Percentiles rank a stretch among this genome's conserved stretches.
Conservation (phyloP, 2,329 filamentous ascomycete genomes). For the Arthrobotrys entomopaga region DNA sequence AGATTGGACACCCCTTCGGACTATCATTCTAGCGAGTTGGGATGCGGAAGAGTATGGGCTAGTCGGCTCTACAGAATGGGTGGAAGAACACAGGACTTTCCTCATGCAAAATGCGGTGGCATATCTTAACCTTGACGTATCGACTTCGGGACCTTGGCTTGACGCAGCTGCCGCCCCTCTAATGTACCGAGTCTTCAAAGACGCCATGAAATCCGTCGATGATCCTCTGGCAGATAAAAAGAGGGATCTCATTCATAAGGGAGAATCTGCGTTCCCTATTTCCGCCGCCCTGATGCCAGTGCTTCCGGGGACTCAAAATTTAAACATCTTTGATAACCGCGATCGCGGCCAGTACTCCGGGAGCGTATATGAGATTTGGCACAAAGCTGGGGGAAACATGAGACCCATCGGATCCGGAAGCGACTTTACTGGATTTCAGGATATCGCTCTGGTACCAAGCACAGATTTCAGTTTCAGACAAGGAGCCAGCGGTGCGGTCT, state of each 20-base stretch:
- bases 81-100: constrained; percentile 80
- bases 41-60: constrained; percentile 93
- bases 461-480: constrained; percentile 77
- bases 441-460: constrained; percentile 73
- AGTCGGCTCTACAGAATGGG: constrained; percentile 92
- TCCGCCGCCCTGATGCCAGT: constrained; percentile 17
- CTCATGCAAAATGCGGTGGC: constrained; percentile 80
- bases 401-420: constrained; percentile 77
- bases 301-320: constrained; percentile 2
- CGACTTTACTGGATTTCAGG: constrained; percentile 78
- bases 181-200: constrained; percentile 66
- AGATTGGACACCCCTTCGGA: constrained; percentile 89
- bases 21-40: constrained; percentile 97
- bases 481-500: constrained; percentile 61
- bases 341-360: constrained; percentile 88
- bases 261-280: constrained; percentile 27
- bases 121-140: constrained; percentile 91
- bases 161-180: constrained; percentile 83
- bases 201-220: constrained; percentile 44
- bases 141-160: constrained; percentile 78
- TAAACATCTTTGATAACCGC: constrained; percentile 70
- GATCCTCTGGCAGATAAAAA: constrained; percentile 48
- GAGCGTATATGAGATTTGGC: constrained; percentile 72
- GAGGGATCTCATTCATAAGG: constrained; percentile 32
- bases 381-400: constrained; percentile 61